phyloP scores from a whole-genome alignment of 768 basidiomycete genomes.

The Tricholoma terreum region DNA sequence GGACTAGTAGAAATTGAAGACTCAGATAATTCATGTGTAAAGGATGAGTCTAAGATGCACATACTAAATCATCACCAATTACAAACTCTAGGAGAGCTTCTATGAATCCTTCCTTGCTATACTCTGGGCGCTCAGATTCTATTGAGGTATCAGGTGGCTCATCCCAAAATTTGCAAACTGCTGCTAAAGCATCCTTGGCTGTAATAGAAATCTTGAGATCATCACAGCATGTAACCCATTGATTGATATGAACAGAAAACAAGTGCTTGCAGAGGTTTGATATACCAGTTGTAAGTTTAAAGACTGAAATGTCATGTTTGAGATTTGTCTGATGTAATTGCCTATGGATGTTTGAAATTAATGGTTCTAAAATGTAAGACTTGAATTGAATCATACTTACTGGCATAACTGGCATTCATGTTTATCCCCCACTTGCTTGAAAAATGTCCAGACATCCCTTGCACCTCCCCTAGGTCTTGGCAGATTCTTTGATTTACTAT shows the following conservation, averaged over 20 bases:
- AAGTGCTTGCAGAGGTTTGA: constrained; percentile 7
- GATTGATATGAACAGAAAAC: constrained; percentile 8
- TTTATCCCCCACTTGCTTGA: background rate
- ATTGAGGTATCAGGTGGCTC: background rate
- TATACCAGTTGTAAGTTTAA: constrained; percentile 8
- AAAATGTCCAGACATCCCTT: background rate
- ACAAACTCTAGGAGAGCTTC: constrained; percentile 26
- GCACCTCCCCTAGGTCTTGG: background rate
- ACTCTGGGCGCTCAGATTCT: constrained; percentile 4
- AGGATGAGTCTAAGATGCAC: background rate
- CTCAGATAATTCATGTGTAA: background rate
- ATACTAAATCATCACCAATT: constrained; percentile 25
- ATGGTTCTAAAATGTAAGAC: background rate
- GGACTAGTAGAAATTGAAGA: constrained; percentile 5
- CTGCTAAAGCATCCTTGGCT: constrained; percentile 8
- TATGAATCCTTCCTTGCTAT: constrained; percentile 22
- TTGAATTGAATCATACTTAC: background rate
- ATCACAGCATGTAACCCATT: constrained; percentile 15
- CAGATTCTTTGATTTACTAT: background rate
- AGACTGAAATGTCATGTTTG: constrained; percentile 3
- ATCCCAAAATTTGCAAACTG: background rate
- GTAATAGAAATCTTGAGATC: constrained; percentile 16
- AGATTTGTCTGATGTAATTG: background rate
- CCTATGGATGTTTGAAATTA: background rate
- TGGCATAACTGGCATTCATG: background rate